Evolutionary conservation across 2,329 filamentous ascomycete species (phyloP), one percentile per base, ranked within the genome.

Genomic region (Aspergillus calidoustus): DNA sequence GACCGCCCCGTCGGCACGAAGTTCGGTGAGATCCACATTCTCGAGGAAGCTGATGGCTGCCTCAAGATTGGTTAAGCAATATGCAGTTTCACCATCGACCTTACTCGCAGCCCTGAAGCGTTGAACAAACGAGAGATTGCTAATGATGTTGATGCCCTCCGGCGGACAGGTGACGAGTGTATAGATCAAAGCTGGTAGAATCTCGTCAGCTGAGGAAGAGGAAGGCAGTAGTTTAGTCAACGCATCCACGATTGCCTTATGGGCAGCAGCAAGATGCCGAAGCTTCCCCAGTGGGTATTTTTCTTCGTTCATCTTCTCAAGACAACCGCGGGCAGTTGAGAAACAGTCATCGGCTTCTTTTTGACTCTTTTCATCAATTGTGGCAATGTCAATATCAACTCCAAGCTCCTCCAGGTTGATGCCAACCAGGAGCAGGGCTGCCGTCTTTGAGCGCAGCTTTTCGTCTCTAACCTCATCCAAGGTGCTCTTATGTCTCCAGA

Each of bases 111-210:
- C 91, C 59, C 95, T 88, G 74, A 99, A 99, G 64, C 91, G 84
- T 74, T 98, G 93, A 67, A 98, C 93, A 74, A 98, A 99, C 69
- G 91, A 88, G n/a, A 96, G 82, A 74, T 99, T 96, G 81, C 94
- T 98, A 72, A 97, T 92, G 59, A 93, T 90, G 75, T 93, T 91
- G 52, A 98, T 89, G 38, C 89, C 87, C 76, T 95, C 91, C 0
- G 93, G 91, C 0, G 92, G 90, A 49, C 93, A 89, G 3, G 93
- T 97, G 73, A 99, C 96, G 63, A 99, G 85, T 0, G 93, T 92
- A 79, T 96, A 99, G 64, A 99, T 99, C 65, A 99, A 84, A 76
- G 96, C 97, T 0, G 95, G 95, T 75, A 99, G 88, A 58, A 99
- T 96, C 78, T 98, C 95, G 73, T 99, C 95, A 3, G 95, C 95